These are phyloP conservation scores for Syzygium oleosum DNA, from an alignment of 345 rosid species.

Conservation along the genomic window DNA sequence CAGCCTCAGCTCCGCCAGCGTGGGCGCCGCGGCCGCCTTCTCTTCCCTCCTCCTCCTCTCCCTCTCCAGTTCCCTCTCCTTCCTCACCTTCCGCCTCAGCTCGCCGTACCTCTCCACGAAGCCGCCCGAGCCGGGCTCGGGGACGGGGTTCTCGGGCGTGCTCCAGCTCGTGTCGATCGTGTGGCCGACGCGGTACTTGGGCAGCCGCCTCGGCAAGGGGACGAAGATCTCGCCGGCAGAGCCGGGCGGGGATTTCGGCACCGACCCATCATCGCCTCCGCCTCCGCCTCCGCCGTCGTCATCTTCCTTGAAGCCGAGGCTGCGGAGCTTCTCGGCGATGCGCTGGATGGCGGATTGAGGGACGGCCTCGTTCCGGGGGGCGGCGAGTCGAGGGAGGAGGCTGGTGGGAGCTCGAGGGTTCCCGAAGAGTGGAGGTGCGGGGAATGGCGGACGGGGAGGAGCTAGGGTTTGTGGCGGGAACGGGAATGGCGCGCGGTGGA, in stretches of 20 bases:
- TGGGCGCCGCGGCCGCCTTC: conserved; percentile 46
- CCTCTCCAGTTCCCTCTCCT: conserved; percentile 15
- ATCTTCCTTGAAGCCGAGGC: conserved; percentile 63
- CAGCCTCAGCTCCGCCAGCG: conserved; percentile 70
- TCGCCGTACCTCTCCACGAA: conserved; percentile 51
- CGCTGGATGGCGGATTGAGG: conserved; percentile 75
- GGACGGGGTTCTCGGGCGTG: conserved; percentile 80
- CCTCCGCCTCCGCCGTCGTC: not conserved
- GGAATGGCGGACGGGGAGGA: conserved; percentile 3
- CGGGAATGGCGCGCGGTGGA: conserved; percentile 7
- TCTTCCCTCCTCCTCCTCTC: conserved; percentile 11
- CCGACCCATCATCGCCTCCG: not conserved
- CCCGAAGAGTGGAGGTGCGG: not conserved
- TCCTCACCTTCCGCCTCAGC: conserved; percentile 38
- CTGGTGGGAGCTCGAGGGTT: conserved; percentile 3
- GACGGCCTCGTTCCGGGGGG: conserved; percentile 15
- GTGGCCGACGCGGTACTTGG: conserved; percentile 77
- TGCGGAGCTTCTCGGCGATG: conserved; percentile 91
- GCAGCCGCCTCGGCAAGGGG: conserved; percentile 53
- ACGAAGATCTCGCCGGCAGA: conserved; percentile 74
- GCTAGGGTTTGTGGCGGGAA: conserved; percentile 9
- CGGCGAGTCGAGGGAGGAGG: conserved; percentile 23
- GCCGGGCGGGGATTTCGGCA: not conserved
- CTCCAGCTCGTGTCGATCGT: conserved; percentile 96
- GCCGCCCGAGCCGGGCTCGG: conserved; percentile 64